These are phyloP conservation scores for Euphorbia lathyris DNA, from an alignment of 345 rosid genomes.

Conservation along the genomic window DNA sequence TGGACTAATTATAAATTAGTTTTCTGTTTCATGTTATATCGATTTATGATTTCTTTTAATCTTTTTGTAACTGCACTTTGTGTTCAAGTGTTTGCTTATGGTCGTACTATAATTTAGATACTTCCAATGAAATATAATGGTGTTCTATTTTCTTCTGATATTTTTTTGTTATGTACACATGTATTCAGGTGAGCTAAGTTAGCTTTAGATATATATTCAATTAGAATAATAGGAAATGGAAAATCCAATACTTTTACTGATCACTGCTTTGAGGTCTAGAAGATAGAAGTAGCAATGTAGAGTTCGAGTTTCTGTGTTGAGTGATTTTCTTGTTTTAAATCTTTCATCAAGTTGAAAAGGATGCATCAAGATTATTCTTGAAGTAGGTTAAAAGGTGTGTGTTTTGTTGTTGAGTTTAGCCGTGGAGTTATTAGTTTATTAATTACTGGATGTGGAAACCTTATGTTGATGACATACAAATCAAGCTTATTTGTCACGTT, in stretches of 20 bases:
- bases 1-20: not conserved
- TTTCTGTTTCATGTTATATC: not conserved
- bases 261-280: not conserved
- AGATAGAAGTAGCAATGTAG: not conserved
- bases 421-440: not conserved
- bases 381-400: not conserved
- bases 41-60: not conserved
- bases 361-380: not conserved
- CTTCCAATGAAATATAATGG: no score
- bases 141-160: not conserved
- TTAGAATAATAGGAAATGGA: not conserved
- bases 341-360: not conserved
- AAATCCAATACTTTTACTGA: not conserved
- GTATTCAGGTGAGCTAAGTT: not conserved
- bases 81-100: no score
- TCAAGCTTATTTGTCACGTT: constrained; percentile 1
- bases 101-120: no score
- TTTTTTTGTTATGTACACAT: no score
- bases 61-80: no score
- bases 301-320: not conserved
- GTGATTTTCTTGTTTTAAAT: not conserved
- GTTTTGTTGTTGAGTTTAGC: not conserved
- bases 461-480: not conserved
- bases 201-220: not conserved
- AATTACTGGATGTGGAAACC: not conserved